phyloP scores from a whole-genome alignment of 2,329 filamentous ascomycete genomes.

The Tolypocladium sp. region DNA sequence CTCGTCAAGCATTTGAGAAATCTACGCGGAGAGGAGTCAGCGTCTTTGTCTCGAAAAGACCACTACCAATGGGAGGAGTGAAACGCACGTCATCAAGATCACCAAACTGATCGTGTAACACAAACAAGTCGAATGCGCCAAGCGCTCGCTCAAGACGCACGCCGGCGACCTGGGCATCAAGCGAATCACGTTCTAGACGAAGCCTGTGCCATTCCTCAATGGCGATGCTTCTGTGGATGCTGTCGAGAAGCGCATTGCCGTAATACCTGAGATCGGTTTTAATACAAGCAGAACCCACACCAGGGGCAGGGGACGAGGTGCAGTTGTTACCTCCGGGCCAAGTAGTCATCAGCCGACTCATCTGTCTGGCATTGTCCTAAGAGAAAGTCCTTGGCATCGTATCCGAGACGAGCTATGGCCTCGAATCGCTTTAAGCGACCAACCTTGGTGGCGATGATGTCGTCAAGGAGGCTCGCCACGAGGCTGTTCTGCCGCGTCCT shows the following conservation, averaged over 20 bases:
- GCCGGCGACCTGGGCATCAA: constrained; percentile 26
- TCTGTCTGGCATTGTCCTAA: constrained; percentile 52
- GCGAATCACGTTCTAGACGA: constrained; percentile 10
- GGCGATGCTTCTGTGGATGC: constrained; percentile 72
- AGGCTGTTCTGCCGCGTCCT: constrained; percentile 43
- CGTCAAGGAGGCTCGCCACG: constrained; percentile 50
- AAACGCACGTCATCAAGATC: constrained; percentile 61
- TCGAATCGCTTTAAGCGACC: constrained; percentile 62
- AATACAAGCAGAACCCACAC: not conserved
- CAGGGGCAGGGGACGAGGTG: not conserved
- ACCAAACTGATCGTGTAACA: constrained; percentile 62
- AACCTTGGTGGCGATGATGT: constrained; percentile 61
- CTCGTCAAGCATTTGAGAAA: constrained; percentile 54
- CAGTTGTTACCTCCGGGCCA: constrained; percentile 56
- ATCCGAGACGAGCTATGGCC: constrained; percentile 62
- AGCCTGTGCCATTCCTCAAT: constrained; percentile 63
- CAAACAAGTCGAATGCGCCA: constrained; percentile 82
- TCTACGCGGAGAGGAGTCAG: constrained; percentile 29
- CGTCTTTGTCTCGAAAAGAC: not conserved
- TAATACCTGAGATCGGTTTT: constrained; percentile 53
- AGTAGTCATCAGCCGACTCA: constrained; percentile 57
- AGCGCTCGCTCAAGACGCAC: constrained; percentile 60
- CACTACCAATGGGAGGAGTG: not conserved
- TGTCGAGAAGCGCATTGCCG: constrained; percentile 63
- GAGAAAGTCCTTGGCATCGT: constrained; percentile 83